Evolutionary conservation across 2,329 filamentous ascomycete genomes (phyloP).

Genomic region (Phaeosphaeria sp.): DNA sequence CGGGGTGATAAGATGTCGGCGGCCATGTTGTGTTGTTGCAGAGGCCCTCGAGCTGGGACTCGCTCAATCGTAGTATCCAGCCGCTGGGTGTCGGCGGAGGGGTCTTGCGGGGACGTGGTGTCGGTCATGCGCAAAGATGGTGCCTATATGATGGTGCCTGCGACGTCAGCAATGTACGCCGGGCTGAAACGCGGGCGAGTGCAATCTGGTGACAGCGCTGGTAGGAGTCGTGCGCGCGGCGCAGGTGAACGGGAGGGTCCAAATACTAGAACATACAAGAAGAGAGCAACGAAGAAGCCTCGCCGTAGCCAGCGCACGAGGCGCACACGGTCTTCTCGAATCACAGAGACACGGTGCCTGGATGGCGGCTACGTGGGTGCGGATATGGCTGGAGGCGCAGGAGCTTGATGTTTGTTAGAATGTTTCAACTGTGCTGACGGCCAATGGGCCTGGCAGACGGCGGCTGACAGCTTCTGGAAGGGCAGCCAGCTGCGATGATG

Average conservation of each 20-base stretch:
- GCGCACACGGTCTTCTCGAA: conserved; percentile 29
- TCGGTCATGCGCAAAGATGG: conserved; percentile 41
- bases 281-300: conserved; percentile 11
- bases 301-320: conserved; percentile 30
- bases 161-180: conserved; percentile 25
- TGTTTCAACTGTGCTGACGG: conserved; percentile 22
- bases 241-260: conserved; percentile 12
- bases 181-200: conserved; percentile 10
- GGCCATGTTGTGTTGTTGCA: conserved; percentile 41
- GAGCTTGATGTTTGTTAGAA: conserved; percentile 27
- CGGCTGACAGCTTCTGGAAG: conserved; percentile 36
- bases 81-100: conserved; percentile 33
- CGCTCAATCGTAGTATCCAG: conserved; percentile 40
- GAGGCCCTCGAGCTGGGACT: conserved; percentile 30
- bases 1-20: conserved; percentile 47
- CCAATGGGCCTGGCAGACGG: conserved; percentile 36
- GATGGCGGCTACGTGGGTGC: conserved; percentile 24
- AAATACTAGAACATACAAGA: conserved; percentile 13
- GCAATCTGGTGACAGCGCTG: conserved; percentile 14
- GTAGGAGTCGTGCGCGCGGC: conserved; percentile 13
- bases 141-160: conserved; percentile 8
- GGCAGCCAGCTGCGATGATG: conserved; percentile 9
- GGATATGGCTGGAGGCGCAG: conserved; percentile 23
- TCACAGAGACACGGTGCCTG: conserved; percentile 31
- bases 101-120: conserved; percentile 18